Percentiles rank a stretch among this genome's conserved stretches.
Conservation (phyloP, 2,329 filamentous ascomycete genomes). For the Drechslerella coelobrocha region DNA sequence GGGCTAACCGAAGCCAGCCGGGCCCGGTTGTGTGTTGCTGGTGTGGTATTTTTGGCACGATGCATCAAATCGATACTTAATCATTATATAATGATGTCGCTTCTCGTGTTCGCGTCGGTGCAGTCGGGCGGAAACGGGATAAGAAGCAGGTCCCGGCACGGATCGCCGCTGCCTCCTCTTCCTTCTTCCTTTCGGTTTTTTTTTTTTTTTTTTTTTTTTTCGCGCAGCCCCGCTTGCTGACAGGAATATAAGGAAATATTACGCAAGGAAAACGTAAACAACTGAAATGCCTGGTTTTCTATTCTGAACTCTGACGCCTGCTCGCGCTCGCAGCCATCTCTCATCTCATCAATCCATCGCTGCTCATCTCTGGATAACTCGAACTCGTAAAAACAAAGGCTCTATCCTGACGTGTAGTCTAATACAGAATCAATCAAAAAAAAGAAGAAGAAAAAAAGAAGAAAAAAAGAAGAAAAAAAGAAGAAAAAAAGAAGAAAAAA, state of each 20-base stretch:
- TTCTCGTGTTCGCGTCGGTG: not conserved
- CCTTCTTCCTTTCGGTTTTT: too few relatives aligned
- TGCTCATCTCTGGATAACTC: not conserved
- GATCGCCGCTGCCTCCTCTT: conserved; percentile 1
- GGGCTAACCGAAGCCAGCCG: conserved; percentile 3
- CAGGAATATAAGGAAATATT: conserved; percentile 14
- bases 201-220: too few relatives aligned
- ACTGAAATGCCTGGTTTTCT: not conserved
- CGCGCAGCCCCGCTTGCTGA: conserved; percentile 3
- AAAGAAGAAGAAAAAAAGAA: conserved; percentile 14
- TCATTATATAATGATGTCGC: not conserved
- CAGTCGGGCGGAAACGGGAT: conserved; percentile 4
- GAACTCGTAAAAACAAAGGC: not conserved
- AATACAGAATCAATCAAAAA: conserved; percentile 6
- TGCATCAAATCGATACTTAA: not conserved
- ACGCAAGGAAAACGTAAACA: conserved; percentile 34
- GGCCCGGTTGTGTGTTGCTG: conserved; percentile 19
- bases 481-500: not conserved
- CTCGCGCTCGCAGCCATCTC: conserved; percentile 16
- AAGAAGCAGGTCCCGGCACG: conserved; percentile 25
- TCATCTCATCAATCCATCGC: not conserved
- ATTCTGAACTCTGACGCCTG: conserved; percentile 15
- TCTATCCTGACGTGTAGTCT: conserved; percentile 6
- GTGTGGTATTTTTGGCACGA: conserved; percentile 39
- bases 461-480: not conserved